Evolutionary conservation across 2,329 filamentous ascomycete genomes (phyloP), one percentile per base, ranked within the genome.

Genomic region (Plectosphaerella sp.): DNA sequence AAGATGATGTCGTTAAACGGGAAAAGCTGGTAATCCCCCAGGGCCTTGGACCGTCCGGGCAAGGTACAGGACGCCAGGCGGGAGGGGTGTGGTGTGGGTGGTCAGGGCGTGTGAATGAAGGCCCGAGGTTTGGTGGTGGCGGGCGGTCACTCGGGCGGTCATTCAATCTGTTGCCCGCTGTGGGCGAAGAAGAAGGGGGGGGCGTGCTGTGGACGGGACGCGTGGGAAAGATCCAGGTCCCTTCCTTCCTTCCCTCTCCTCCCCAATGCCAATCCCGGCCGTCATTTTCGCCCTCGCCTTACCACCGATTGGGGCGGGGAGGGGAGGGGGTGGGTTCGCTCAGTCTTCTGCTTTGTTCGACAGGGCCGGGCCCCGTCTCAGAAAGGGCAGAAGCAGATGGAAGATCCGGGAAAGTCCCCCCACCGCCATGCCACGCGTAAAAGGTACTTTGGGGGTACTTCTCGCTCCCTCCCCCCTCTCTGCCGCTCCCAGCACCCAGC

Each of bases 1-100:
- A 39, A 35, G 47, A 48, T 48, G 47, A 48, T 48, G 47, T 48
- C 47, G 47, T 48, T 42, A 12, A 24, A 48, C 25, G 47, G 47
- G 47, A 48, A 48, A 48, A 48, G 47, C 47, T 48, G 47, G 47
- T 35, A 43, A 39, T 16, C 18, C 41, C 18, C n/a, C 41, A 18
- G 41, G 41, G n/a, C n/a, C 41, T 43, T 18, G 18, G 41, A 43
- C 41, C n/a, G n/a, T 43, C 41, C 18, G 41, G 41, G 41, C 41
- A 43, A 43, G 41, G 41, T 43, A 43, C 41, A 20, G 18, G 16
- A 18, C 37, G 37, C 16, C 16, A 43, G 28, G 28, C 28, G 28
- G 28, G 28, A 33, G 28, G 28, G 28, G 28, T 33, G 28, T 33
- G 28, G 28, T 22, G 22, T 22, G 28, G 11, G 28, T 33, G 28